phyloP scores from a whole-genome alignment of 73 alveolate species.

The Paramecium pentaurelia region DNA sequence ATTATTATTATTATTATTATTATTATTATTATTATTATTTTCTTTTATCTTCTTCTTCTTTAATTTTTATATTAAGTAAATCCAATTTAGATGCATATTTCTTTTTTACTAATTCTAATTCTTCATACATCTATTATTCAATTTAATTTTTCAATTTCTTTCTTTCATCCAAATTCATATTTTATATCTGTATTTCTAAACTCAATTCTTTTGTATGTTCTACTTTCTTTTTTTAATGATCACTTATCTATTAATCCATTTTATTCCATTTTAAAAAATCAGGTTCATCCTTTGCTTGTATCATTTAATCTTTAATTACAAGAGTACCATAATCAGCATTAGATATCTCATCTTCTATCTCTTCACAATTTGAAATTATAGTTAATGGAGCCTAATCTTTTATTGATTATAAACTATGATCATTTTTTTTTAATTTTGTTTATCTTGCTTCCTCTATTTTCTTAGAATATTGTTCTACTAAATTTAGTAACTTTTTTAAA shows the following conservation, averaged over 20 bases:
- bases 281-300: neutral
- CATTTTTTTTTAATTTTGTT: neutral
- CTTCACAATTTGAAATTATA: neutral
- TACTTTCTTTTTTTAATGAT: neutral
- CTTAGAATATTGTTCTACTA: neutral
- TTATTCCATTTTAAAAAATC: constrained; percentile 3
- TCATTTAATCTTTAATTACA: neutral
- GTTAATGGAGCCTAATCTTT: neutral
- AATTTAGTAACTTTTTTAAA: neutral
- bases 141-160: neutral
- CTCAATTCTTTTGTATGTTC: neutral
- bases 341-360: neutral
- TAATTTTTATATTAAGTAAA: neutral
- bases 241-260: neutral
- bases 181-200: neutral
- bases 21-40: neutral
- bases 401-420: neutral
- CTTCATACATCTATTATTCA: neutral
- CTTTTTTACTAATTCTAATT: neutral
- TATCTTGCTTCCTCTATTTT: neutral
- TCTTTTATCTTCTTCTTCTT: neutral
- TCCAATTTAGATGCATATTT: neutral
- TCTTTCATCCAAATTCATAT: neutral
- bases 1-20: no score
- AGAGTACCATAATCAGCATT: neutral